These are phyloP conservation scores for Vanderwaltozyma verrucispora DNA, from an alignment of 805 yeast species.

Conservation along the genomic window DNA sequence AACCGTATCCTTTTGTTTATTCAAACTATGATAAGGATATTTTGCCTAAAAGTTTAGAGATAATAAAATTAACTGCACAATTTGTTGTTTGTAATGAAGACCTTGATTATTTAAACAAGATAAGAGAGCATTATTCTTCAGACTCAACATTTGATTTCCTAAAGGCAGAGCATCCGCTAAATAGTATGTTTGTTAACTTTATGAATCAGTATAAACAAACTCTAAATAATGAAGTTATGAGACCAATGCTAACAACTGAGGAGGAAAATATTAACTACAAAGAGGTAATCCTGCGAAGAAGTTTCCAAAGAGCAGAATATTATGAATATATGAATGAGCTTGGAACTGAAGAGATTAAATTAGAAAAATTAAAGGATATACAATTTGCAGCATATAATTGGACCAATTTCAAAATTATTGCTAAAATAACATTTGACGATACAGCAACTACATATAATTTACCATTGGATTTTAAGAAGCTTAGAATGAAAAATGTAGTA, in stretches of 20 bases:
- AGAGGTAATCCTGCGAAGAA: slow-evolving; percentile 8
- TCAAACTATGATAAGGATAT: slow-evolving; percentile 29
- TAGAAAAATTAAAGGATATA: slow-evolving; percentile 31
- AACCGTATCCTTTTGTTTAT: slow-evolving; percentile 20
- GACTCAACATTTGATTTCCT: slow-evolving; percentile 61
- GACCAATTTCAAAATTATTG: slow-evolving; percentile 71
- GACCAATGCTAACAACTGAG: not conserved
- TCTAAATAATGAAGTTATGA: not conserved
- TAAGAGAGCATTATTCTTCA: slow-evolving; percentile 27
- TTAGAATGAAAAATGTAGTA: slow-evolving; percentile 7
- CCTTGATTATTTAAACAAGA: slow-evolving; percentile 33
- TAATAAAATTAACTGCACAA: slow-evolving; percentile 63
- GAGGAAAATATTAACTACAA: not conserved
- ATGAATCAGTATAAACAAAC: slow-evolving; percentile 45
- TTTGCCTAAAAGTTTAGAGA: slow-evolving; percentile 53
- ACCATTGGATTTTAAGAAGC: slow-evolving; percentile 39
- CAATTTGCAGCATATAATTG: slow-evolving; percentile 76
- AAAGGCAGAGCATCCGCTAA: slow-evolving; percentile 46
- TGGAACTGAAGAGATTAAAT: slow-evolving; percentile 27
- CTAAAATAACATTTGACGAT: slow-evolving; percentile 54
- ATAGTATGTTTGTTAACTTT: slow-evolving; percentile 39
- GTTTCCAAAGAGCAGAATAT: slow-evolving; percentile 50
- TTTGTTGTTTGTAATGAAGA: slow-evolving; percentile 54
- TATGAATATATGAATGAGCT: slow-evolving; percentile 30
- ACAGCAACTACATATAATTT: slow-evolving; percentile 20